Evolutionary conservation across 169 alveolate genomes (phyloP).

Genomic region (Toxoplasma gondii): DNA sequence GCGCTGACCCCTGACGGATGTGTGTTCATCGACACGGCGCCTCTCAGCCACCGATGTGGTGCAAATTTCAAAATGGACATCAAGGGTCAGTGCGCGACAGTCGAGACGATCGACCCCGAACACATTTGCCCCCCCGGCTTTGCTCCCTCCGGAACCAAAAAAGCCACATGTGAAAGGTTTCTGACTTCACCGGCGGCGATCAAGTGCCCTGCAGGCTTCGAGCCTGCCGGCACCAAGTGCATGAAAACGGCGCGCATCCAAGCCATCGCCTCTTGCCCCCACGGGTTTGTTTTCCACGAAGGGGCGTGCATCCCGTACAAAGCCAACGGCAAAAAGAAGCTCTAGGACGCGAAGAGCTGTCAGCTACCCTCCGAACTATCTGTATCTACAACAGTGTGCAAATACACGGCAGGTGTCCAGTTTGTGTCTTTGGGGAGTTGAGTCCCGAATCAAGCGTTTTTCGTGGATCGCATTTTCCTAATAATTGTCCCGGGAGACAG

Average conservation of each 20-base stretch:
- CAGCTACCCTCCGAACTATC: neutral
- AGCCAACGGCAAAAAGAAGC: constrained; percentile 21
- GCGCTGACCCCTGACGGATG: constrained; percentile 24
- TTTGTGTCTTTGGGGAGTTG: neutral
- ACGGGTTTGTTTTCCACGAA: constrained; percentile 7
- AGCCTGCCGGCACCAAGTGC: constrained; percentile 37
- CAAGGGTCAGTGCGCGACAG: neutral
- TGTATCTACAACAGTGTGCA: neutral
- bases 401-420: neutral
- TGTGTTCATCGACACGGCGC: constrained; percentile 2
- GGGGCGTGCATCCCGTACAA: constrained; percentile 17
- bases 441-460: neutral
- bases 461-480: constrained; percentile 2
- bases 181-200: constrained; percentile 30
- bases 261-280: constrained; percentile 14
- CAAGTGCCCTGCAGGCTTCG: constrained; percentile 38
- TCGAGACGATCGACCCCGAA: constrained; percentile 12
- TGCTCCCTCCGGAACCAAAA: constrained; percentile 12
- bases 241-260: constrained; percentile 23
- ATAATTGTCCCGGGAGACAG: neutral
- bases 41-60: neutral
- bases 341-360: neutral
- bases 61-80: constrained; percentile 7
- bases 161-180: constrained; percentile 10
- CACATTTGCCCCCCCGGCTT: constrained; percentile 39